Conservation (phyloP, 176 grass and related monocot species). For the Saccharum officinarum region DNA sequence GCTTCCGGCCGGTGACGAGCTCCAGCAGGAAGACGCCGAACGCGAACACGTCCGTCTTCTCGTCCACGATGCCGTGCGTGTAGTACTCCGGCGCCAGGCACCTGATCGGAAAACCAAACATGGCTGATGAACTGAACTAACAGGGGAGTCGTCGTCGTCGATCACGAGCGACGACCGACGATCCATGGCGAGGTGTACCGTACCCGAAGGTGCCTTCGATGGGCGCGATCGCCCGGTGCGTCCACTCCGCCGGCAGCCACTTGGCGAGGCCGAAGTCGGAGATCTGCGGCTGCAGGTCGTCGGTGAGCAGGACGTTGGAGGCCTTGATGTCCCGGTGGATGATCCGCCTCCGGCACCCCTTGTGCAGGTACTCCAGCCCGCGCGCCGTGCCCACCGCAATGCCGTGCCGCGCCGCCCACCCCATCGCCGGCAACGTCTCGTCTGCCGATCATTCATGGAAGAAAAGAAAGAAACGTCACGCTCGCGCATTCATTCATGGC, state of each 20-base stretch:
- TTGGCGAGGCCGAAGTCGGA: slow-evolving; percentile 92
- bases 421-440: slow-evolving; percentile 53
- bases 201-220: slow-evolving; percentile 96
- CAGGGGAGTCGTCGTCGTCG: too few species aligned
- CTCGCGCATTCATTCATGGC: neutral
- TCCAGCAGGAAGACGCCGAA: slow-evolving; percentile 95
- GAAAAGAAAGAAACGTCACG: neutral
- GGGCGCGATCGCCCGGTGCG: slow-evolving; percentile 80
- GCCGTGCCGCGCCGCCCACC: slow-evolving; percentile 58
- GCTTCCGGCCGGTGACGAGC: slow-evolving; percentile 77
- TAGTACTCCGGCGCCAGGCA: slow-evolving; percentile 97
- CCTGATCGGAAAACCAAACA: slow-evolving; percentile 8
- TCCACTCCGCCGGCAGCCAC: slow-evolving; percentile 95
- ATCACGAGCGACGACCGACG: neutral
- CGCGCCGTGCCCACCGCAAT: slow-evolving; percentile 79
- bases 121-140: neutral
- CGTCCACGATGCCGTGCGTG: slow-evolving; percentile 86
- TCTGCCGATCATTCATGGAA: slow-evolving; percentile 23
- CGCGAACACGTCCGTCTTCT: slow-evolving; percentile 96
- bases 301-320: slow-evolving; percentile 82
- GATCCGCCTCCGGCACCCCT: slow-evolving; percentile 82
- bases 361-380: slow-evolving; percentile 88
- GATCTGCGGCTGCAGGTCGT: slow-evolving; percentile 80
- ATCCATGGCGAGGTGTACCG: neutral
- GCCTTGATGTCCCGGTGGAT: slow-evolving; percentile 97